phyloP scores from a whole-genome alignment of 2,329 filamentous ascomycete genomes.

The Pyrenophora seminiperda region DNA sequence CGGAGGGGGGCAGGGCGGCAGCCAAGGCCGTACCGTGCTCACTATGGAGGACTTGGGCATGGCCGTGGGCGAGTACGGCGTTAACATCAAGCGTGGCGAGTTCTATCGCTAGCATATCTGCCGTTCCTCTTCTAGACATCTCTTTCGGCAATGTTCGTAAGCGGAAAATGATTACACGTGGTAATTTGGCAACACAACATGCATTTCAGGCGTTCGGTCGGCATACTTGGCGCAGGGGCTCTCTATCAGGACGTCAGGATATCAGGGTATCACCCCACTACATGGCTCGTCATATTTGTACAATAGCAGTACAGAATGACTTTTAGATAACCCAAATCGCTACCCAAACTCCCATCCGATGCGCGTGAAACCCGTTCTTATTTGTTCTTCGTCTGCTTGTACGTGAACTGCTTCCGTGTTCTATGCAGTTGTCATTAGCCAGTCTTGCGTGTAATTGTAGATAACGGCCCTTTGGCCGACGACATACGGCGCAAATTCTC shows the following conservation, averaged over 20 bases:
- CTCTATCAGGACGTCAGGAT: slow-evolving; percentile 15
- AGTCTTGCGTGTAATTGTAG: not conserved
- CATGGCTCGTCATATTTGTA: slow-evolving; percentile 37
- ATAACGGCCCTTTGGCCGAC: not conserved
- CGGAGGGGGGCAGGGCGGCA: slow-evolving; percentile 85
- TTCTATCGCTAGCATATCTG: slow-evolving; percentile 76
- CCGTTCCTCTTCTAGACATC: not conserved
- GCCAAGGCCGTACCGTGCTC: slow-evolving; percentile 88
- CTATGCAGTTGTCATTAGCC: slow-evolving; percentile 47
- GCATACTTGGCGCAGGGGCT: slow-evolving; percentile 27
- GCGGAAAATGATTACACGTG: slow-evolving; percentile 3
- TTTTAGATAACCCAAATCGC: slow-evolving; percentile 38
- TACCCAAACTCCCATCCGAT: slow-evolving; percentile 46
- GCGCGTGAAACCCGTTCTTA: slow-evolving; percentile 40
- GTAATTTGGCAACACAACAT: slow-evolving; percentile 8
- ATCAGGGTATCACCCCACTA: slow-evolving; percentile 19
- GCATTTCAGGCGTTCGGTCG: slow-evolving; percentile 38
- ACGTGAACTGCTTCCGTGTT: slow-evolving; percentile 70
- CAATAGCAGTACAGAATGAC: slow-evolving; percentile 40
- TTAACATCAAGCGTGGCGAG: slow-evolving; percentile 96
- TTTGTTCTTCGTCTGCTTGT: slow-evolving; percentile 74
- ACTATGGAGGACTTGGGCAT: slow-evolving; percentile 99
- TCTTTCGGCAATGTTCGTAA: not conserved
- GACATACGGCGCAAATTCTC: slow-evolving; percentile 84
- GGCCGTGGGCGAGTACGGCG: slow-evolving; percentile 96